Conservation (phyloP, 306 rosid species). For the Cucurbita ficifolia region DNA sequence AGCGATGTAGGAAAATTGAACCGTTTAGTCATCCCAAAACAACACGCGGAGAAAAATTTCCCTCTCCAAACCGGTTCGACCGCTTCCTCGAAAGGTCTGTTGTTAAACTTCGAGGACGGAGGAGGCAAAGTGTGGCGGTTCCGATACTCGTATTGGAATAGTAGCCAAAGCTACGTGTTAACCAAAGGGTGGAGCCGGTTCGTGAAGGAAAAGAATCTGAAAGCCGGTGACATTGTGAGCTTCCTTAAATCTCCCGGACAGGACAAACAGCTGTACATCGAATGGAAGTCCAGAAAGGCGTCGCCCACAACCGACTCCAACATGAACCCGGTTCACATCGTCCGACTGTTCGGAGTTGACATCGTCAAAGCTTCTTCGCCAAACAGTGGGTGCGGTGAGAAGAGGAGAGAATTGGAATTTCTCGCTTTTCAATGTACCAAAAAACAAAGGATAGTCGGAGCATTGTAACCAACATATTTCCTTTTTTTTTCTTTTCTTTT, state of each 20-base stretch:
- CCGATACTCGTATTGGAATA: slow-evolving; percentile 92
- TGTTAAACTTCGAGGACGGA: slow-evolving; percentile 67
- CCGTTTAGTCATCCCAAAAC: slow-evolving; percentile 83
- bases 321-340: slow-evolving; percentile 40
- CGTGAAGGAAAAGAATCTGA: slow-evolving; percentile 76
- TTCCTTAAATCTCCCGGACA: slow-evolving; percentile 63
- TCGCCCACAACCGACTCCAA: slow-evolving; percentile 14
- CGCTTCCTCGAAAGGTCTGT: slow-evolving; percentile 35
- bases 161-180: slow-evolving; percentile 88
- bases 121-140: slow-evolving; percentile 98
- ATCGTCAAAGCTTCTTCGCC: slow-evolving; percentile 50
- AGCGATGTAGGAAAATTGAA: slow-evolving; percentile 92
- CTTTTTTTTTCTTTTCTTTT: not conserved
- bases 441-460: slow-evolving; percentile 76
- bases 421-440: slow-evolving; percentile 53
- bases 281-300: slow-evolving; percentile 38
- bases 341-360: slow-evolving; percentile 86
- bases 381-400: slow-evolving; percentile 31
- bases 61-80: slow-evolving; percentile 34
- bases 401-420: slow-evolving; percentile 59
- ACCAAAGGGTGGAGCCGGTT: slow-evolving; percentile 99
- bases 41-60: slow-evolving; percentile 91
- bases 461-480: slow-evolving; percentile 39
- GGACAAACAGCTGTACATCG: slow-evolving; percentile 60
- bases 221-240: slow-evolving; percentile 78